Conservation (phyloP, 768 basidiomycete genomes). For the Lentinula raphanica region DNA sequence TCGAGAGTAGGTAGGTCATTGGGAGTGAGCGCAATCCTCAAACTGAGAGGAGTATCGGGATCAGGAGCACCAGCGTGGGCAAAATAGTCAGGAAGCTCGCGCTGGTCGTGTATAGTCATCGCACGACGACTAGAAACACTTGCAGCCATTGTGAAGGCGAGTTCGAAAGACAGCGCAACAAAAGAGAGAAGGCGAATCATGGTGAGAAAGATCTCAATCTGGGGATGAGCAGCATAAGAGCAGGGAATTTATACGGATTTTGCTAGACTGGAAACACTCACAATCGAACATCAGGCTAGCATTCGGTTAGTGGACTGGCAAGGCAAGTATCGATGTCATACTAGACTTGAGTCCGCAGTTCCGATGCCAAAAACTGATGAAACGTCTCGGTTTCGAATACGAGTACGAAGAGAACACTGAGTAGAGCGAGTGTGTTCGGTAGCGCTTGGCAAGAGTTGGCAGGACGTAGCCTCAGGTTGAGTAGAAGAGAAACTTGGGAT, state of each 20-base stretch:
- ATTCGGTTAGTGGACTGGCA: too few species aligned
- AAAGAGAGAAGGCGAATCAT: slow-evolving; percentile 4
- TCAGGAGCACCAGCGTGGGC: slow-evolving; percentile 22
- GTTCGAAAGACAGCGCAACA: not conserved
- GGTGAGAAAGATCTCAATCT: not conserved
- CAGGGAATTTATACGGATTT: not conserved
- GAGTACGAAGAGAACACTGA: too few species aligned
- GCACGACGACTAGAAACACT: not conserved
- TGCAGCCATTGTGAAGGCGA: not conserved
- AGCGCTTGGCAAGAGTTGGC: too few species aligned
- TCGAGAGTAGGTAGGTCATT: slow-evolving; percentile 30
- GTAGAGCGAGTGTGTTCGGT: too few species aligned
- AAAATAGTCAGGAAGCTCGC: slow-evolving; percentile 24
- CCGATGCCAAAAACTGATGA: too few species aligned
- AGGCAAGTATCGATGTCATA: too few species aligned
- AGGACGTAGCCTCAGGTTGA: too few species aligned
- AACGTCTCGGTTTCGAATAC: too few species aligned
- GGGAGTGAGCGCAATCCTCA: slow-evolving; percentile 31
- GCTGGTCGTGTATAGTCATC: slow-evolving; percentile 22
- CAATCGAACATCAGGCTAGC: too few species aligned
- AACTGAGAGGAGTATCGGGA: slow-evolving; percentile 23
- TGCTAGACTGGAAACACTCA: not conserved
- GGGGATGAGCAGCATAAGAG: not conserved
- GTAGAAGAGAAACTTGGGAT: too few species aligned
- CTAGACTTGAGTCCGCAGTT: too few species aligned